These are phyloP conservation scores for Scheffersomyces stambukii DNA, from an alignment of 1,139 yeast species.

Conservation along the genomic window DNA sequence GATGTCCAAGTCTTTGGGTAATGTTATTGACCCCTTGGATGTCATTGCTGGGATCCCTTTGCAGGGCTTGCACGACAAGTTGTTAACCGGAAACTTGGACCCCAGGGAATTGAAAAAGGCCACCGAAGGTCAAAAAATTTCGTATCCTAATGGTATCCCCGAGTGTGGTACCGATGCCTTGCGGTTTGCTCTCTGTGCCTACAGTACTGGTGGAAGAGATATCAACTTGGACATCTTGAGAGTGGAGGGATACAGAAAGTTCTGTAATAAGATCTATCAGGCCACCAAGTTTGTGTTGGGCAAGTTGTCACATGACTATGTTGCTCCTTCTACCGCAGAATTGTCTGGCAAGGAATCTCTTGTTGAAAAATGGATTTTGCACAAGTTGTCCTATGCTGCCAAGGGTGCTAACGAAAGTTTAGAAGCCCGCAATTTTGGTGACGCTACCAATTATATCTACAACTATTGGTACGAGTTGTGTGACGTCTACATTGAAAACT, in stretches of 20 bases:
- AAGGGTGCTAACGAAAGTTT: constrained; percentile 61
- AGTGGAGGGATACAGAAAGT: constrained; percentile 98
- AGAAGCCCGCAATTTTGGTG: constrained; percentile 85
- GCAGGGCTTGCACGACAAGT: constrained; percentile 74
- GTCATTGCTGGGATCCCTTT: constrained; percentile 86
- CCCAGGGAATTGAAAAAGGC: constrained; percentile 88
- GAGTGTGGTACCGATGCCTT: constrained; percentile 99
- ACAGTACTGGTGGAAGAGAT: constrained; percentile 98
- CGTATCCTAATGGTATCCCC: constrained; percentile 97
- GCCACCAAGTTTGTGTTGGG: constrained; percentile 96
- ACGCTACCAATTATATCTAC: constrained; percentile 81
- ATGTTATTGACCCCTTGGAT: constrained; percentile 92
- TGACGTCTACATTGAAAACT: constrained; percentile 97
- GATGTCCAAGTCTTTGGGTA: constrained; percentile 97
- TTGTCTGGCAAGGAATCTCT: constrained; percentile 80
- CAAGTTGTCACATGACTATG: constrained; percentile 85
- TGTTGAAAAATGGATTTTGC: constrained; percentile 96
- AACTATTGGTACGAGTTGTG: constrained; percentile 96
- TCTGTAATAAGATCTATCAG: constrained; percentile 98
- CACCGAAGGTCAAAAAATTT: constrained; percentile 77
- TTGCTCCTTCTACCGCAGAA: constrained; percentile 63
- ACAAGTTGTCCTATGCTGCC: constrained; percentile 71
- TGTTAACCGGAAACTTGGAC: constrained; percentile 79
- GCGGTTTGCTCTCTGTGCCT: constrained; percentile 97
- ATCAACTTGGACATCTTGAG: constrained; percentile 93